phyloP scores from a whole-genome alignment of 495 filamentous ascomycete genomes.

The Aspergillus mulundensis region DNA sequence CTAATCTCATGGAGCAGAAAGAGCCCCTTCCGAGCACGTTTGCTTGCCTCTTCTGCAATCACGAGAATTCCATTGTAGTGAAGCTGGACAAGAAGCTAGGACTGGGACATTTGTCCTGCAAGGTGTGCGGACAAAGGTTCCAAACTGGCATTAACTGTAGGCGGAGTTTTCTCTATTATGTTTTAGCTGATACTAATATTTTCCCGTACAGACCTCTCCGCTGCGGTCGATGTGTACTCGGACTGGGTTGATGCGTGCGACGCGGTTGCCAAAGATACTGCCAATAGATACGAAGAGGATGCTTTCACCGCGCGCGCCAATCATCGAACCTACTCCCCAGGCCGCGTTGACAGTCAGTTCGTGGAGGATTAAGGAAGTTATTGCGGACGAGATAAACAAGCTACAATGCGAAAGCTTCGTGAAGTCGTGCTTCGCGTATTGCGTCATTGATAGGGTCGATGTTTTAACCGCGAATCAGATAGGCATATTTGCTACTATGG shows the following conservation, averaged over 20 bases:
- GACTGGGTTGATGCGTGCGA: slow-evolving; percentile 99
- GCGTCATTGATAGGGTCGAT: not conserved
- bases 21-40: slow-evolving; percentile 86
- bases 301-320: slow-evolving; percentile 16
- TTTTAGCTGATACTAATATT: not conserved
- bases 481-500: not conserved
- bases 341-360: slow-evolving; percentile 21
- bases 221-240: slow-evolving; percentile 89
- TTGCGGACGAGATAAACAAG: slow-evolving; percentile 17
- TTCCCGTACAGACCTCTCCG: slow-evolving; percentile 65
- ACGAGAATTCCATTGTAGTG: slow-evolving; percentile 84
- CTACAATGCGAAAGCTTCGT: slow-evolving; percentile 15
- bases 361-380: slow-evolving; percentile 31
- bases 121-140: slow-evolving; percentile 88
- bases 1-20: slow-evolving; percentile 47
- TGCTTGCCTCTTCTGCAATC: slow-evolving; percentile 97
- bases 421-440: not conserved
- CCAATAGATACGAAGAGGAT: slow-evolving; percentile 53
- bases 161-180: slow-evolving; percentile 21
- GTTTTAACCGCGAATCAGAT: not conserved
- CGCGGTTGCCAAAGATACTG: slow-evolving; percentile 61
- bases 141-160: slow-evolving; percentile 89
- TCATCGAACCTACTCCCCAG: slow-evolving; percentile 13
- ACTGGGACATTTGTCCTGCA: slow-evolving; percentile 79
- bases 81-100: slow-evolving; percentile 89